phyloP scores from a whole-genome alignment of 2,329 filamentous ascomycete species.

The Aspergillus neoniger region DNA sequence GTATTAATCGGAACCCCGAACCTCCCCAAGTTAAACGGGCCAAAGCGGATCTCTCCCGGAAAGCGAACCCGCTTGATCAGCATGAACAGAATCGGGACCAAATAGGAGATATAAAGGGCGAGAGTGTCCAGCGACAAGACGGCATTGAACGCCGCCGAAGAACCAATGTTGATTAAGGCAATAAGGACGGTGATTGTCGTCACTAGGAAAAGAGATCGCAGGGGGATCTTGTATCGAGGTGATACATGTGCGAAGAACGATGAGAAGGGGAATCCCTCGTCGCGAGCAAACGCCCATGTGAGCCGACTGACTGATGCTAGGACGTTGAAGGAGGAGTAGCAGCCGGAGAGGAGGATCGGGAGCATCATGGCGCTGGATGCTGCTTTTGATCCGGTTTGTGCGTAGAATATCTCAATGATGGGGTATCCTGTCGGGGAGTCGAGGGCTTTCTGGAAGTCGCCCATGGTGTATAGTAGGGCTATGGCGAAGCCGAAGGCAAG shows the following conservation, averaged over 20 bases:
- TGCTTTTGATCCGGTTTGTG: neutral
- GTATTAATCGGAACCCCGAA: conserved; percentile 21
- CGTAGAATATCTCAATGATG: conserved; percentile 5
- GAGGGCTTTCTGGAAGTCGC: neutral
- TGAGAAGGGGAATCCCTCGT: conserved; percentile 44
- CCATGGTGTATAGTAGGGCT: conserved; percentile 20
- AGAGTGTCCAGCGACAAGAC: conserved; percentile 54
- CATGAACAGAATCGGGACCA: conserved; percentile 46
- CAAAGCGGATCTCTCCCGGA: conserved; percentile 10
- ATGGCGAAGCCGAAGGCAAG: conserved; percentile 45
- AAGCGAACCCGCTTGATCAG: conserved; percentile 10
- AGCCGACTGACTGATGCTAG: conserved; percentile 42
- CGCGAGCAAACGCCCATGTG: conserved; percentile 48
- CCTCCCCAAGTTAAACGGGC: conserved; percentile 24
- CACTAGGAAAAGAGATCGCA: conserved; percentile 38
- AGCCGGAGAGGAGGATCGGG: neutral
- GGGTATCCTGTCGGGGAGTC: neutral
- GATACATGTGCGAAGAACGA: conserved; percentile 32
- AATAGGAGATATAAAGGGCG: conserved; percentile 53
- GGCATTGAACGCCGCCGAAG: conserved; percentile 53
- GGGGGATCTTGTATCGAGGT: conserved; percentile 40
- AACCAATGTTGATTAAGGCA: conserved; percentile 22
- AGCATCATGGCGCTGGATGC: conserved; percentile 2
- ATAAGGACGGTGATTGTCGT: conserved; percentile 32
- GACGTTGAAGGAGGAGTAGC: conserved; percentile 25